A percentile compares a stretch with the other conserved stretches of the same genome.
phyloP scores from a whole-genome alignment of 192 early-diverging fungal species.

The Haplosporangium gracile region DNA sequence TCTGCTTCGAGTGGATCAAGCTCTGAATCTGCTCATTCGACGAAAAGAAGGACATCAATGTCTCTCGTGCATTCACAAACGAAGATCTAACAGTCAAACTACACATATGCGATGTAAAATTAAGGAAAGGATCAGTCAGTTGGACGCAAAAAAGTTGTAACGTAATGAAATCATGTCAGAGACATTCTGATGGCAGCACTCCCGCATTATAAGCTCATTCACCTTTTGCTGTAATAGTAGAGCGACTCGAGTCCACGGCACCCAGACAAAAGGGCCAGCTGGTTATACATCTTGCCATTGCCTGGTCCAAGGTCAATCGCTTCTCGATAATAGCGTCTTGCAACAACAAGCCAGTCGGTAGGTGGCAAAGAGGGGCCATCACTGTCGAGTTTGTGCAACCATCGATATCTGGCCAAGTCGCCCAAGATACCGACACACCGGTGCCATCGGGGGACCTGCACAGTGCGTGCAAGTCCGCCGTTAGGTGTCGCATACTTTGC shows the following conservation, averaged over 20 bases:
- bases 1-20: slow-evolving; percentile 33
- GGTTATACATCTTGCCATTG: slow-evolving; percentile 66
- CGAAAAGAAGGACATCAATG: slow-evolving; percentile 63
- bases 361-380: slow-evolving; percentile 18
- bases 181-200: neutral
- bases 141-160: neutral
- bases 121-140: neutral
- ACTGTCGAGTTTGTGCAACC: slow-evolving; percentile 54
- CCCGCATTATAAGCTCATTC: neutral
- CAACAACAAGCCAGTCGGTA: slow-evolving; percentile 42
- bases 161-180: slow-evolving; percentile 32
- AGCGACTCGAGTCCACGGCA: slow-evolving; percentile 40
- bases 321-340: slow-evolving; percentile 46
- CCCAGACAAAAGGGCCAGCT: slow-evolving; percentile 60
- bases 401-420: slow-evolving; percentile 68
- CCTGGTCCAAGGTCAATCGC: slow-evolving; percentile 56
- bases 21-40: slow-evolving; percentile 57
- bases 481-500: slow-evolving; percentile 18
- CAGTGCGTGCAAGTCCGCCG: slow-evolving; percentile 13
- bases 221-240: slow-evolving; percentile 59
- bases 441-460: slow-evolving; percentile 60
- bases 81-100: slow-evolving; percentile 66
- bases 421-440: slow-evolving; percentile 61
- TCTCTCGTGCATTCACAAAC: slow-evolving; percentile 66
- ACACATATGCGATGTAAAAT: neutral